Evolutionary conservation across 1,284 basidiomycete genomes (phyloP).

Genomic region (Heterobasidion annosum): DNA sequence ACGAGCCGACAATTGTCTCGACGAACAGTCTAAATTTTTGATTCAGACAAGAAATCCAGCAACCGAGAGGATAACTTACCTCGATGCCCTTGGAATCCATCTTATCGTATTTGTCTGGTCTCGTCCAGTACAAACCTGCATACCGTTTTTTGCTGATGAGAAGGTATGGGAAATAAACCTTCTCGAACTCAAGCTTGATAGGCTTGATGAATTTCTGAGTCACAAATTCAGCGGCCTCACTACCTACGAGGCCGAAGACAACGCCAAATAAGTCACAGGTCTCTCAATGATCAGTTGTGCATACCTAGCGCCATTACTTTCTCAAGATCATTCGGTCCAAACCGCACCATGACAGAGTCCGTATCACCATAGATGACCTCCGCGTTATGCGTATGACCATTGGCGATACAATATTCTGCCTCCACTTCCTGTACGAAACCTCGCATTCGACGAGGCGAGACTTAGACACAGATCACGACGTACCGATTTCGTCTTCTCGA

Average conservation of each 20-base stretch:
- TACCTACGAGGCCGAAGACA: conserved; percentile 40
- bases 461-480: conserved; percentile 9
- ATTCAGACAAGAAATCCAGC: conserved; percentile 1
- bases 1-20: conserved; percentile 95
- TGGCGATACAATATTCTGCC: conserved; percentile 75
- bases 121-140: conserved; percentile 94
- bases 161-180: conserved; percentile 95
- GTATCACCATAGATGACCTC: conserved; percentile 96
- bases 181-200: conserved; percentile 97
- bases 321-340: conserved; percentile 80
- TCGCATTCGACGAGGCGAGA: neutral
- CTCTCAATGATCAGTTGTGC: conserved; percentile 11
- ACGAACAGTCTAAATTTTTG: conserved; percentile 69
- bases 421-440: conserved; percentile 68
- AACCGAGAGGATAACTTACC: conserved; percentile 35
- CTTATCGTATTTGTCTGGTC: conserved; percentile 89
- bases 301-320: conserved; percentile 84
- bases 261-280: neutral
- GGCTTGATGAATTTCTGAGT: conserved; percentile 87
- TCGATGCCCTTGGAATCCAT: conserved; percentile 99
- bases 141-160: conserved; percentile 97
- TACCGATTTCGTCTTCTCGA: conserved; percentile 87
- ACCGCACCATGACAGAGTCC: conserved; percentile 96
- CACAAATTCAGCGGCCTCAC: conserved; percentile 91
- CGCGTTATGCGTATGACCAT: conserved; percentile 81